Evolutionary conservation across 805 yeast genomes (phyloP), one percentile per base, ranked within the genome.

Genomic region (Wickerhamiella kurtzmanii): DNA sequence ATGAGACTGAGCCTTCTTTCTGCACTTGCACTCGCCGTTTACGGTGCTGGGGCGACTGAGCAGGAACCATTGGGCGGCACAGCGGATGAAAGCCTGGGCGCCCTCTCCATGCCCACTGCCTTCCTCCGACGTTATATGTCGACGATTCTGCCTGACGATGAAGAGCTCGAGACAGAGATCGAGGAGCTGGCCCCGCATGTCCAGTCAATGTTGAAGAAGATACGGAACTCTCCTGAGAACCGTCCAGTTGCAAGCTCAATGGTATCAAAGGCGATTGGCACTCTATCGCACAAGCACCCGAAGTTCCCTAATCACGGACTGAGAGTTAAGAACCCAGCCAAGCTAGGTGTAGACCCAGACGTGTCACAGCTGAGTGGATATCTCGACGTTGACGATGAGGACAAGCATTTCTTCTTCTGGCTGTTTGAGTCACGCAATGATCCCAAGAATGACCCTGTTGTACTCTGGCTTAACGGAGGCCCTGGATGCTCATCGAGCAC

Each of bases 401-500:
- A 85, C 60, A 88, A 87, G 67, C 95, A 87, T 68, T 84, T 88
- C 64, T 89, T 89, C 67, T 89, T 80, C 68, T 86, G 94, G 89
- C 80, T 80, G 59, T 87, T 85, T 58, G 95, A 87, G 64, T 78
- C 82, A 53, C 76, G 80, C 52, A 81, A 81, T 64, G 89, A 84
- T 64, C 95, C 95, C 16, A 67, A 68, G 52, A 82, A 72, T 50
- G 96, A 87, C 66, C 96, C 95, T 2, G 72, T 87, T 37, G 74
- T 87, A 45, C 69, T 87, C 59, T 86, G 95, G 96, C 71, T 89
- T 59, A 88, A 89, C 62, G 96, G 96, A 52, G 96, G 96, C 11
- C 96, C 96, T 43, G 96, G 96, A n/a, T 88, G 96, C 64, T 84
- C 95, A 1, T 83, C 95, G 1, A 67, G 85, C 61, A 84, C 94